Percentiles rank a stretch among this genome's conserved stretches.
Conservation (phyloP, 768 basidiomycete species). For the Lanmaoa pseudosensibilis region DNA sequence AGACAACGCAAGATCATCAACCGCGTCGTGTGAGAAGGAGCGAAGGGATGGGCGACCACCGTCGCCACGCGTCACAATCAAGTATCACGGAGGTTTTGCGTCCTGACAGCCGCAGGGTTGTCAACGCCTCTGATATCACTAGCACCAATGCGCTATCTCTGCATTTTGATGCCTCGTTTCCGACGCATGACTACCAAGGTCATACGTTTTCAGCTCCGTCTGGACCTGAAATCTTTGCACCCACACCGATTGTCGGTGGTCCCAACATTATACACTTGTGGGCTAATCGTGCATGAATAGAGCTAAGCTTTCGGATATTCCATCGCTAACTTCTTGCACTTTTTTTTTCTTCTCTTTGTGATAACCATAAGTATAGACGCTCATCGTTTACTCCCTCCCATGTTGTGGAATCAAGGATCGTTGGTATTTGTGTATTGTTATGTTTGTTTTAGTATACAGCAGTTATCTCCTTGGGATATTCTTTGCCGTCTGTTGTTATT, state of each 20-base stretch:
- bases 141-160: slow-evolving; percentile 35
- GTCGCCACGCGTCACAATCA: slow-evolving; percentile 24
- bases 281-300: slow-evolving; percentile 33
- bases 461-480: no score
- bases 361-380: slow-evolving; percentile 15
- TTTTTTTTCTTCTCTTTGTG: background rate
- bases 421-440: slow-evolving; percentile 26
- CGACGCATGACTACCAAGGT: slow-evolving; percentile 24
- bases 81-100: slow-evolving; percentile 22
- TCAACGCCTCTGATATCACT: slow-evolving; percentile 24
- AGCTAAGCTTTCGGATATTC: background rate
- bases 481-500: no score
- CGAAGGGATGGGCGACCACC: slow-evolving; percentile 18
- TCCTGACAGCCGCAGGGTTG: slow-evolving; percentile 15
- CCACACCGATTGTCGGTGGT: slow-evolving; percentile 35
- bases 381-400: slow-evolving; percentile 7
- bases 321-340: background rate
- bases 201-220: slow-evolving; percentile 23
- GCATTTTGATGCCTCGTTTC: slow-evolving; percentile 37
- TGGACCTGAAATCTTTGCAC: slow-evolving; percentile 34
- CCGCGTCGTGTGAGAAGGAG: slow-evolving; percentile 26
- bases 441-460: slow-evolving; percentile 15
- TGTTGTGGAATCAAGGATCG: slow-evolving; percentile 11
- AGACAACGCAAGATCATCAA: slow-evolving; percentile 17
- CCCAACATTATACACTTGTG: slow-evolving; percentile 36